These are phyloP conservation scores for Calonectria hawksworthii DNA, from an alignment of 2,329 filamentous ascomycete genomes.

Conservation along the genomic window DNA sequence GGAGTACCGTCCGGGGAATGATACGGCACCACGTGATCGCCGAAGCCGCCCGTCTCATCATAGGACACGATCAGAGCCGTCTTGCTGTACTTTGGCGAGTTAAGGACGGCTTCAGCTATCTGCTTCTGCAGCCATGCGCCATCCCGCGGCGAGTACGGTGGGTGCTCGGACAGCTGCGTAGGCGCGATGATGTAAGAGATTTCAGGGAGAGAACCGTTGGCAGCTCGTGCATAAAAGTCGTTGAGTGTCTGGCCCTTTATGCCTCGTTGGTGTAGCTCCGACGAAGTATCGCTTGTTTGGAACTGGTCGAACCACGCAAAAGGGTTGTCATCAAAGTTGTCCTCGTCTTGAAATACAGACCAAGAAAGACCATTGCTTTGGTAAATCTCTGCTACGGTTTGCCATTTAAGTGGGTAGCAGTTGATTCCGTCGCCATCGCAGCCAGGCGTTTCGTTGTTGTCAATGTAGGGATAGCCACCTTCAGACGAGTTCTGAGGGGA, in stretches of 20 bases:
- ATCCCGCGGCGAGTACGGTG: slow-evolving; percentile 65
- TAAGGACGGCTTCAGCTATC: slow-evolving; percentile 64
- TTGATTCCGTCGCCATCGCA: slow-evolving; percentile 61
- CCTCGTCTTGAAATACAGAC: slow-evolving; percentile 63
- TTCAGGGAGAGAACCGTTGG: slow-evolving; percentile 64
- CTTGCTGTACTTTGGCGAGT: slow-evolving; percentile 62
- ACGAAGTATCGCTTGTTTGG: slow-evolving; percentile 58
- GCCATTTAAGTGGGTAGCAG: slow-evolving; percentile 68
- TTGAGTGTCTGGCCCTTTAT: slow-evolving; percentile 62
- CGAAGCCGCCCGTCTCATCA: slow-evolving; percentile 66
- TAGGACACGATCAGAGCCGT: slow-evolving; percentile 63
- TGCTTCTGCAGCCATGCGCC: slow-evolving; percentile 68
- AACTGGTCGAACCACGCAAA: slow-evolving; percentile 67
- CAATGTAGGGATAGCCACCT: slow-evolving; percentile 54
- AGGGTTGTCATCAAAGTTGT: slow-evolving; percentile 69
- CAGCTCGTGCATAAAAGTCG: slow-evolving; percentile 64
- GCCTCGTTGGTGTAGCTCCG: slow-evolving; percentile 58
- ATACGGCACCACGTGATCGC: slow-evolving; percentile 67
- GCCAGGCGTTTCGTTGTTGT: slow-evolving; percentile 63
- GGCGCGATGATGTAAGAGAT: slow-evolving; percentile 67
- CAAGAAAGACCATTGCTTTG: slow-evolving; percentile 63
- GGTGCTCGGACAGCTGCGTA: slow-evolving; percentile 65
- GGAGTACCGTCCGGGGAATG: slow-evolving; percentile 62
- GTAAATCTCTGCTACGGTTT: slow-evolving; percentile 63
- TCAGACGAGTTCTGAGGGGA: slow-evolving; percentile 33